Evolutionary conservation across 345 rosid genomes (phyloP).

Genomic region (Eucalyptus decipiens): DNA sequence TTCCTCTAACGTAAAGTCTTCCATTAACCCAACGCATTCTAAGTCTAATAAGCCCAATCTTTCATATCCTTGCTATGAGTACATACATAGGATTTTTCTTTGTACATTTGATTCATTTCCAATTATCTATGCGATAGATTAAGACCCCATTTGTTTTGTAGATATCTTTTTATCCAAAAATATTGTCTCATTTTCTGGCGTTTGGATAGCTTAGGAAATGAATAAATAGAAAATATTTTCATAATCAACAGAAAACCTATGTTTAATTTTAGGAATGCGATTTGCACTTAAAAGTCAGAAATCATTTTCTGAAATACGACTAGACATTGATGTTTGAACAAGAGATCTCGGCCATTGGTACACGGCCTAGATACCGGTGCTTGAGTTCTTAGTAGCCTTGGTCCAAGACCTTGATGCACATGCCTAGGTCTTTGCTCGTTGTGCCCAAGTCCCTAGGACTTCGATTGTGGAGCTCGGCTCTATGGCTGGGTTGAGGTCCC

Average conservation of each 20-base stretch:
- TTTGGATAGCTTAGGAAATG: too few relatives aligned
- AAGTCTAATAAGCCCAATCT: not conserved
- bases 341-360: not conserved
- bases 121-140: too few relatives aligned
- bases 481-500: not conserved
- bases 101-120: not conserved
- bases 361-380: rapidly evolving
- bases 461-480: not conserved
- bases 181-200: not conserved
- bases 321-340: not conserved
- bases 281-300: too few relatives aligned
- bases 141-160: not conserved
- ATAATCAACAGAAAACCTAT: too few relatives aligned
- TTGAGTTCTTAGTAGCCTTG: not conserved
- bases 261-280: too few relatives aligned
- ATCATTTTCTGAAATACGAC: not conserved
- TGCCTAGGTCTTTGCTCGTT: not conserved
- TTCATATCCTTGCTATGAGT: not conserved
- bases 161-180: not conserved
- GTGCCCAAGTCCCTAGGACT: not conserved
- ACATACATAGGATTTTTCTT: not conserved
- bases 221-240: too few relatives aligned
- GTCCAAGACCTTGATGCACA: not conserved
- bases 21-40: not conserved
- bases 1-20: not conserved